Conservation (phyloP, 2,329 filamentous ascomycete species). For the Zopfia rhizophila region DNA sequence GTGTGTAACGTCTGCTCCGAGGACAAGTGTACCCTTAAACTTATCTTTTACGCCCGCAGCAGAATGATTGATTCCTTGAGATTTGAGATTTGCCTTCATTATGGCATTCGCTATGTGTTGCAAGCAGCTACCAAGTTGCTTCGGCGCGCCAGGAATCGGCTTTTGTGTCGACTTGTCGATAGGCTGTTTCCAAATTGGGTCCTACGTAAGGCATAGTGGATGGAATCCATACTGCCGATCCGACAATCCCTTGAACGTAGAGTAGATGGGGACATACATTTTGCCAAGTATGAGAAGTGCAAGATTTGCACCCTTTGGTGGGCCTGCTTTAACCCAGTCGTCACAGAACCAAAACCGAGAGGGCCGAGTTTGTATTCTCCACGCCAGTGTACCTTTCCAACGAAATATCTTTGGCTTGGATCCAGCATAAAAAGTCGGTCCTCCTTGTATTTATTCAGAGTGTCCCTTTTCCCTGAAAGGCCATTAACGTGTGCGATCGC, state of each 20-base stretch:
- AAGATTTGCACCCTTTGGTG: not conserved
- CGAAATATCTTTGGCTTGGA: no score
- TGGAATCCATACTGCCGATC: slow-evolving; percentile 29
- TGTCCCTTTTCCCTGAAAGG: no score
- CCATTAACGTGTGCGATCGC: no score
- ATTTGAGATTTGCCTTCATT: slow-evolving; percentile 44
- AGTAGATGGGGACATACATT: slow-evolving; percentile 2
- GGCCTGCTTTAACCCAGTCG: no score
- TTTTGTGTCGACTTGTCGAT: not conserved
- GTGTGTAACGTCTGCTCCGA: slow-evolving; percentile 59
- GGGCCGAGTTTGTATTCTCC: no score
- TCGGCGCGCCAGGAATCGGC: no score
- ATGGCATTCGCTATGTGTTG: slow-evolving; percentile 30
- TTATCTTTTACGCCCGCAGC: slow-evolving; percentile 7
- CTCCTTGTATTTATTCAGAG: no score
- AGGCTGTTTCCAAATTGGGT: not conserved
- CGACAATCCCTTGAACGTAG: slow-evolving; percentile 24
- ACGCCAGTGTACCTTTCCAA: no score
- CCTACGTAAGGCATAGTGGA: slow-evolving; percentile 21
- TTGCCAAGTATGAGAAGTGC: slow-evolving; percentile 6
- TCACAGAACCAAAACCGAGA: no score
- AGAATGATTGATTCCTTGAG: slow-evolving; percentile 33
- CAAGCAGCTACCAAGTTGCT: not conserved
- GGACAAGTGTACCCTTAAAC: slow-evolving; percentile 45
- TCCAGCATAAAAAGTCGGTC: no score